Percentiles rank a stretch among this genome's conserved stretches.
Conservation (phyloP, 192 early-diverging fungal genomes). For the Rhizoclosmatium sp. region DNA sequence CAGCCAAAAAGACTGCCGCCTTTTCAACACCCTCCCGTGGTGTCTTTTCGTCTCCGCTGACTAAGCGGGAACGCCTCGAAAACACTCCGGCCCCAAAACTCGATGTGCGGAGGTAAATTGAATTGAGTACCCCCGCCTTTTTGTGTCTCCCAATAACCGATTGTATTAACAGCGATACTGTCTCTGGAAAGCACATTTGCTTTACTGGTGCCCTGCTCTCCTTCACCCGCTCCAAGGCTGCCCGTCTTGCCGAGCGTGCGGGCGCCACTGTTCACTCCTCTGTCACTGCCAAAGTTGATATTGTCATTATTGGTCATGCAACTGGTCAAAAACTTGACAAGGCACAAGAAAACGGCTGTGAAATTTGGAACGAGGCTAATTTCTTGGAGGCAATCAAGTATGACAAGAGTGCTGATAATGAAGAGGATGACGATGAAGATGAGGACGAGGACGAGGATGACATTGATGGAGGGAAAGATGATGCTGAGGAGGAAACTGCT, state of each 20-base stretch:
- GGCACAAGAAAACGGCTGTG: not conserved
- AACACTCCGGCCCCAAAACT: not conserved
- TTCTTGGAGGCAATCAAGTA: not conserved
- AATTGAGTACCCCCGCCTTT: not conserved
- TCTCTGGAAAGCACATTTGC: not conserved
- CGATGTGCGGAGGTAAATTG: not conserved
- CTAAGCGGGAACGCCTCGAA: not conserved
- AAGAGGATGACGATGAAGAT: not conserved
- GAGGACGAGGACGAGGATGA: not conserved
- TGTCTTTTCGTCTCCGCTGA: not conserved
- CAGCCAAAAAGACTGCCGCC: not conserved
- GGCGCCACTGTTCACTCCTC: constrained; percentile 1
- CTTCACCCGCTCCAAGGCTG: not conserved
- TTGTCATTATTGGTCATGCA: not conserved
- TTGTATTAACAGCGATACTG: not conserved
- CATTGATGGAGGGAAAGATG: not conserved
- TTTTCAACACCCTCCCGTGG: not conserved
- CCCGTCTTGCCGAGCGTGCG: not conserved
- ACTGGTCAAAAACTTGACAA: constrained; percentile 7
- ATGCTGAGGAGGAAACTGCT: no score
- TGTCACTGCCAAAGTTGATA: not conserved
- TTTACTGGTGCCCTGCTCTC: not conserved
- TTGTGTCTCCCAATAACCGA: not conserved
- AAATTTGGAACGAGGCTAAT: constrained; percentile 11
- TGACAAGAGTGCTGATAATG: not conserved